Evolutionary conservation across 306 rosid species (phyloP).

Genomic region (Lagenaria siceraria): DNA sequence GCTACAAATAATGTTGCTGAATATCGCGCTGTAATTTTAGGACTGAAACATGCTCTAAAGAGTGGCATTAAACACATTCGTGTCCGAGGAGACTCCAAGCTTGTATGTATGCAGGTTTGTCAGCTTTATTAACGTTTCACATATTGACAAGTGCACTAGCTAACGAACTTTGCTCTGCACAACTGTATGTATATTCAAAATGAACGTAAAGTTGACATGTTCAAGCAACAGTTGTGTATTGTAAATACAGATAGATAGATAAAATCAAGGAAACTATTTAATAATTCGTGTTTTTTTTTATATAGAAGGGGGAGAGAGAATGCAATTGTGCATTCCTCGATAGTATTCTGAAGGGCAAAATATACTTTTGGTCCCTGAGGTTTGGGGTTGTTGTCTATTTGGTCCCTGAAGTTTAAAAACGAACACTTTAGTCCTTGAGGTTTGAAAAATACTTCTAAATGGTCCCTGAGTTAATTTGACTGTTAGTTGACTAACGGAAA

Average conservation of each 20-base stretch:
- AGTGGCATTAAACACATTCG: conserved; percentile 48
- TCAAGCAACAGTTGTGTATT: not conserved
- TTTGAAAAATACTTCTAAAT: no score
- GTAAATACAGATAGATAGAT: not conserved
- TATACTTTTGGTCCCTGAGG: no score
- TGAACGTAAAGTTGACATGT: not conserved
- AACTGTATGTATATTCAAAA: not conserved
- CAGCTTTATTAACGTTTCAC: not conserved
- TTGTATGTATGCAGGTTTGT: conserved; percentile 89
- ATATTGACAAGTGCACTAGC: not conserved
- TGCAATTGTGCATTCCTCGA: not conserved
- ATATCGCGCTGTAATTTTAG: conserved; percentile 64
- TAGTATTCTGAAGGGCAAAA: not conserved
- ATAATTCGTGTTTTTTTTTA: not conserved
- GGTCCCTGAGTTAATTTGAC: no score
- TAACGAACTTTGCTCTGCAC: not conserved
- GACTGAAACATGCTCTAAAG: conserved; percentile 49
- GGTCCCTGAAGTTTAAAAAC: no score
- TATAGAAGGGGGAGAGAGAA: not conserved
- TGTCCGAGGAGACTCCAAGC: conserved; percentile 62
- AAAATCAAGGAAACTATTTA: not conserved
- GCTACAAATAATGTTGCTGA: conserved; percentile 70
- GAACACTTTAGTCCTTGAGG: no score
- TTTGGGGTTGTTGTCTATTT: no score
- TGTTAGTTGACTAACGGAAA: no score